These are phyloP conservation scores for Pseudozyma pruni DNA, from an alignment of 1,284 basidiomycete genomes.

Conservation along the genomic window DNA sequence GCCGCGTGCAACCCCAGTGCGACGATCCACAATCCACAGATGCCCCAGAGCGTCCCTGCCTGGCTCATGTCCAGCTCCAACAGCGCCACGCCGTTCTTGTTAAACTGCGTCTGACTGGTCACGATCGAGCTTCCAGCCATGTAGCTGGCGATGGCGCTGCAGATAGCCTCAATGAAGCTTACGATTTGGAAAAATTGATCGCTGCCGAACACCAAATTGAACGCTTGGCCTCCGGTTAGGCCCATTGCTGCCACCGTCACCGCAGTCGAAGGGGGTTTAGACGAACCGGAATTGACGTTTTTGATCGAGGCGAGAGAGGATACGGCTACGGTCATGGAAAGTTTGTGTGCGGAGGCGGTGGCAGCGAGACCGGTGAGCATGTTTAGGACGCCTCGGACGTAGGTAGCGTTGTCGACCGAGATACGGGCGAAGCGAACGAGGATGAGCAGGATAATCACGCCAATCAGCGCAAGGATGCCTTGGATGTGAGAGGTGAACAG, in stretches of 20 bases:
- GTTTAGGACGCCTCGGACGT: slow-evolving; percentile 42
- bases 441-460: slow-evolving; percentile 47
- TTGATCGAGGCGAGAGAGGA: slow-evolving; percentile 21
- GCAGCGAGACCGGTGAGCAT: slow-evolving; percentile 48
- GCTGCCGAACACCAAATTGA: slow-evolving; percentile 46
- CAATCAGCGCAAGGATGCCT: slow-evolving; percentile 38
- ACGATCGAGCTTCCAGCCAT: slow-evolving; percentile 40
- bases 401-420: slow-evolving; percentile 36
- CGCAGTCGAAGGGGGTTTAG: slow-evolving; percentile 22
- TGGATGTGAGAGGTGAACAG: slow-evolving; percentile 39
- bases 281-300: slow-evolving; percentile 7
- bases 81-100: slow-evolving; percentile 21
- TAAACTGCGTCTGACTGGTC: slow-evolving; percentile 11
- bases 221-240: slow-evolving; percentile 22
- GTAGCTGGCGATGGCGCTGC: slow-evolving; percentile 38
- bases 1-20: slow-evolving; percentile 29
- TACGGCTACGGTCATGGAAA: slow-evolving; percentile 46
- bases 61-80: slow-evolving; percentile 44
- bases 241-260: slow-evolving; percentile 36
- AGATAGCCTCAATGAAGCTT: slow-evolving; percentile 40
- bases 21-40: slow-evolving; percentile 44
- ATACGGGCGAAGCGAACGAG: slow-evolving; percentile 30
- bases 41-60: slow-evolving; percentile 45
- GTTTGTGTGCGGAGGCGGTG: slow-evolving; percentile 41
- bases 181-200: slow-evolving; percentile 49